Evolutionary conservation across 2,329 filamentous ascomycete species (phyloP).

Genomic region (Aspergillus carbonarius): DNA sequence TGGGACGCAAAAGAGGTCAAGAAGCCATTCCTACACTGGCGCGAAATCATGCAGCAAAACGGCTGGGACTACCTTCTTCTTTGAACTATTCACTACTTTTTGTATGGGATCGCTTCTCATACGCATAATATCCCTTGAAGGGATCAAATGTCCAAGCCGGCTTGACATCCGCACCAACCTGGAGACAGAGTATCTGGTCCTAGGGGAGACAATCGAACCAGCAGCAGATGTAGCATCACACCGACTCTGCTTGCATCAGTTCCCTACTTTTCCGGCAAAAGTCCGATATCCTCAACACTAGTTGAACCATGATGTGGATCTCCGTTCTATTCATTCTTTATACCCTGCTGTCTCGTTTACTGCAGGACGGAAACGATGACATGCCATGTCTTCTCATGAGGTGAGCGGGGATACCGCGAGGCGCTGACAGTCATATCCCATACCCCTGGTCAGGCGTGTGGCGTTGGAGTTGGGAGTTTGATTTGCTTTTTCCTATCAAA

Average conservation of each 20-base stretch:
- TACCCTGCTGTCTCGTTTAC: neutral
- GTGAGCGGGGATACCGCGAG: conserved; percentile 1
- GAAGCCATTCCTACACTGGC: conserved; percentile 78
- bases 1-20: conserved; percentile 24
- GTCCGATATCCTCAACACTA: neutral
- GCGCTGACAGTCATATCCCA: conserved; percentile 7
- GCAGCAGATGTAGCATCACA: neutral
- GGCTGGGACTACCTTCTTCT: conserved; percentile 92
- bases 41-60: conserved; percentile 88
- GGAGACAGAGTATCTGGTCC: conserved; percentile 1
- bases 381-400: conserved; percentile 1
- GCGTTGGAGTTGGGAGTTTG: neutral
- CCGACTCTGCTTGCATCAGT: neutral
- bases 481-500: neutral
- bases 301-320: neutral
- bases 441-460: neutral
- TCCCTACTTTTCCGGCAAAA: neutral
- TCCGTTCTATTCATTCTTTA: neutral
- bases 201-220: neutral
- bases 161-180: conserved; percentile 17
- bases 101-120: conserved; percentile 19
- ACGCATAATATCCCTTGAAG: conserved; percentile 18
- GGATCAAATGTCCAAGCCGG: conserved; percentile 20
- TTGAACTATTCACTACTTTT: conserved; percentile 44
- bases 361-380: neutral